phyloP scores from a whole-genome alignment of 2,329 filamentous ascomycete species.

The Grosmannia serpens region DNA sequence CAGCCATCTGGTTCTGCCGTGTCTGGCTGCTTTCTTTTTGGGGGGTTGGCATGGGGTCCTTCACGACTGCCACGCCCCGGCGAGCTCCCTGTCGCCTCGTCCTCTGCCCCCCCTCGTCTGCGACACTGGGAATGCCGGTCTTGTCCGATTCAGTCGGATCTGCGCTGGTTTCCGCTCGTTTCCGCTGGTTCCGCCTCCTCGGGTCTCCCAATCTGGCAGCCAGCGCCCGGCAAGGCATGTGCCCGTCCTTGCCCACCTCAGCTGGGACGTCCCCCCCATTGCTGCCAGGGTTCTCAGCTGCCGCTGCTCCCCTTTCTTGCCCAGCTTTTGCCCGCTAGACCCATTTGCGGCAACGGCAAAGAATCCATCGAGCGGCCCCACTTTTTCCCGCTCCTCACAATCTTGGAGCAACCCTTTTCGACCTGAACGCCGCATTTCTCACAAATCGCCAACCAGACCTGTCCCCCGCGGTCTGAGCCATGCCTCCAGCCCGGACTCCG shows the following conservation, averaged over 20 bases:
- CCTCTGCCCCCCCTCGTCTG: no score
- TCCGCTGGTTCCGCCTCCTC: not conserved
- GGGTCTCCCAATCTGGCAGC: not conserved
- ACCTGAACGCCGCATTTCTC: not conserved
- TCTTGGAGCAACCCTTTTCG: not conserved
- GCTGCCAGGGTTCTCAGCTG: not conserved
- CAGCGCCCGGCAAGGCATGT: no score
- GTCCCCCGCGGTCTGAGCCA: not conserved
- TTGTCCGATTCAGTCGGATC: no score
- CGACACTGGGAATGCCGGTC: no score
- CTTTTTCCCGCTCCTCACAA: slow-evolving; percentile 2
- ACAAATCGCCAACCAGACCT: not conserved
- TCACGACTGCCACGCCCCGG: no score
- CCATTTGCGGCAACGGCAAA: not conserved
- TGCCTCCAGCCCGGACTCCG: not conserved
- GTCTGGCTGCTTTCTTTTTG: not conserved
- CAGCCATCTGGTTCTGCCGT: not conserved
- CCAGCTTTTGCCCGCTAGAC: not conserved
- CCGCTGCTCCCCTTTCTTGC: not conserved
- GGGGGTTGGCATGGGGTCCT: no score
- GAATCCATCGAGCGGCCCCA: not conserved
- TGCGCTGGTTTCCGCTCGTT: no score
- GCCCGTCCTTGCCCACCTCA: not conserved
- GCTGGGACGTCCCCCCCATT: not conserved
- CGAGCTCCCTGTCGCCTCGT: no score